These are phyloP conservation scores for Cercospora zeina DNA, from an alignment of 2,329 filamentous ascomycete species.

Conservation along the genomic window DNA sequence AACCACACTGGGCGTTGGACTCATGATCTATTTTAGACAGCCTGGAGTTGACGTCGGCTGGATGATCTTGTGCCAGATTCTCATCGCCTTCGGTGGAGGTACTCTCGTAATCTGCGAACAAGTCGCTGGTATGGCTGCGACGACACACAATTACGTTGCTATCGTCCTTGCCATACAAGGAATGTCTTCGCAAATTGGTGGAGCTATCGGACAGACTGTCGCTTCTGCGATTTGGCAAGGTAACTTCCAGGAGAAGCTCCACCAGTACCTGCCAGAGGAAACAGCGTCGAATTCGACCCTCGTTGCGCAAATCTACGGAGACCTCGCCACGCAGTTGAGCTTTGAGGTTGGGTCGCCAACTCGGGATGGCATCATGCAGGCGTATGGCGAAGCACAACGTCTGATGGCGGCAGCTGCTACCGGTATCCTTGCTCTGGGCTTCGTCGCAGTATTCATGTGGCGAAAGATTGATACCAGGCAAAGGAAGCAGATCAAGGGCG, in stretches of 20 bases:
- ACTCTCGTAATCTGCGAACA: slow-evolving; percentile 38
- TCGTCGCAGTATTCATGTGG: slow-evolving; percentile 38
- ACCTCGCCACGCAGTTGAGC: slow-evolving; percentile 41
- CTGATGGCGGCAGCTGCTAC: slow-evolving; percentile 45
- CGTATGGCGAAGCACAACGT: slow-evolving; percentile 53
- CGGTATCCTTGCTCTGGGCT: slow-evolving; percentile 35
- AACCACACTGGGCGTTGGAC: slow-evolving; percentile 29
- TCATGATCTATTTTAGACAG: slow-evolving; percentile 44
- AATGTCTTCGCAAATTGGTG: slow-evolving; percentile 41
- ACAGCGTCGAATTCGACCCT: slow-evolving; percentile 38
- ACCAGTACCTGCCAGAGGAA: slow-evolving; percentile 48
- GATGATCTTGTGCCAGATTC: slow-evolving; percentile 46
- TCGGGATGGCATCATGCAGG: slow-evolving; percentile 47
- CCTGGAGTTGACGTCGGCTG: slow-evolving; percentile 40
- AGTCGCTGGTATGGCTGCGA: slow-evolving; percentile 41
- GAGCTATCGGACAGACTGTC: slow-evolving; percentile 40
- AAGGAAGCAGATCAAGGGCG: slow-evolving; percentile 42
- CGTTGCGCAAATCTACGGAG: slow-evolving; percentile 41
- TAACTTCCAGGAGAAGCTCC: slow-evolving; percentile 25
- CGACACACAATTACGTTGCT: slow-evolving; percentile 40
- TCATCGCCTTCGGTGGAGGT: slow-evolving; percentile 43
- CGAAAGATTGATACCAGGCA: slow-evolving; percentile 40
- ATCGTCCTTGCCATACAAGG: slow-evolving; percentile 42
- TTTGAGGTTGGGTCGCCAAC: slow-evolving; percentile 48
- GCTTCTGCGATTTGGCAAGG: slow-evolving; percentile 43